Evolutionary conservation across 2,329 filamentous ascomycete genomes (phyloP), one percentile per base, ranked within the genome.

Genomic region (Aspergillus sp.): DNA sequence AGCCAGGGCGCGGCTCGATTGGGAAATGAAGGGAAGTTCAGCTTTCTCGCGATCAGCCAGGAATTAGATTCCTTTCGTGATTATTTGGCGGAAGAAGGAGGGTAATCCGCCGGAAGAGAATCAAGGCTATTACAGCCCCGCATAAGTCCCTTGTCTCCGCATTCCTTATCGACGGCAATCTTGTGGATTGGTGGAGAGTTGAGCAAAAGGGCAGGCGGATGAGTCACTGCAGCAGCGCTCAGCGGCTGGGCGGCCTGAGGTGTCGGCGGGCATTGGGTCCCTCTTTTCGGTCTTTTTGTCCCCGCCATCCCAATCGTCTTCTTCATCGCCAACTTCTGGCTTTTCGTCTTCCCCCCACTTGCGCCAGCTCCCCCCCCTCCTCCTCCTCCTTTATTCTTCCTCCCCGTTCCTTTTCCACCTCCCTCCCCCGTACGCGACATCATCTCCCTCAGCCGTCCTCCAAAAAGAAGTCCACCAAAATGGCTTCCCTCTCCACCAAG

Each of bases 401-500:
- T 71, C 72, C 66, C 68, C 70, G 57, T 47, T 60, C 67, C 57
- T 67, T 72, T 73, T 70, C 66, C 68, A 70, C 68, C 66, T 71
- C 66, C 67, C 71, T 68, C 68, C 70, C 67, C 65, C 71, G 56
- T 66, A 58, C 65, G 61, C 28, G 36, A 47, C 51, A 63, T 49
- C 51, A 74, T 65, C 64, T 69, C 1, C 32, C 32, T 13, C 32
- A 36, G 57, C 67, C 68, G 61, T 17, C 47, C 47, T 28, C 25
- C 25, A 77, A 75, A 59, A 66, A 69, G 63, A 72, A 74, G 61
- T 72, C 73, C 64, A 62, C 73, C 66, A 79, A 63, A 64, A 87
- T 87, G 84, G 79, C 85, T 57, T 84, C 84, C 61, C 82, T 84
- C 59, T 95, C 91, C 67, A 96, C 92, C 62, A 87, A 92, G 74